Base-by-base conservation (phyloP, 306 rosid species). In the Crotalaria pallida region DNA sequence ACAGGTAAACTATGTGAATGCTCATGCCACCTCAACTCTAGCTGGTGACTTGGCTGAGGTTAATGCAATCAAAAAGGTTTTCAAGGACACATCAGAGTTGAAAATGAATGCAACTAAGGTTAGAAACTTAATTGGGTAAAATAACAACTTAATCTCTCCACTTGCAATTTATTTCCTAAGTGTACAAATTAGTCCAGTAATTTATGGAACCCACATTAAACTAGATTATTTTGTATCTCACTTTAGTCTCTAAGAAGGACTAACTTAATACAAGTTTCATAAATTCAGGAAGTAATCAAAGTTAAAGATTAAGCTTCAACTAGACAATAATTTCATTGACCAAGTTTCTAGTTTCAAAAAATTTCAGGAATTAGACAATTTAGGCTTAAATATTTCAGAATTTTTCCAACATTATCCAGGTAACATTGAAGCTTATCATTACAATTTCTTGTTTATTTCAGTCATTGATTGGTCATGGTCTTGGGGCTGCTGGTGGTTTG, bases 401-500 rank as follows among this genome's bases (percentile, higher is more conserved):
- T 45, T 50, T 9, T 7, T 55, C 12, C 41, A 6, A 22, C 26
- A 51, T 49, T 10, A 9, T 57, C 24, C 10, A 56, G 31, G 57
- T 55, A 62, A 48, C 10, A 7, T 56, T 34, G 26, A 78, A 57
- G 27, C 38, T 65, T 59, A 41, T 23, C 16, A 40, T 33, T 26
- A 56, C 7, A 40, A 56, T 10, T 24, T 38, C 19, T 61, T 24
- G n/a, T 6, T 13, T 15, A 1, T 29, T 82, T 55, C 86, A 89
- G 92, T 89, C 96, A 27, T 79, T 89, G 92, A 89, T 81, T 51
- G 96, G 92, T n/a, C 92, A 89, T 75, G 82, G 88, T 73, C 92
- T 89, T 27, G 96, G 92, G 3, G 96, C 96, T 73, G 81, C 92
- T 62, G 96, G 92, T 68, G 92, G 89, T 45, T 77, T 89, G 81